Evolutionary conservation across 2,329 filamentous ascomycete species (phyloP).

Genomic region (Lachnellula cervina): DNA sequence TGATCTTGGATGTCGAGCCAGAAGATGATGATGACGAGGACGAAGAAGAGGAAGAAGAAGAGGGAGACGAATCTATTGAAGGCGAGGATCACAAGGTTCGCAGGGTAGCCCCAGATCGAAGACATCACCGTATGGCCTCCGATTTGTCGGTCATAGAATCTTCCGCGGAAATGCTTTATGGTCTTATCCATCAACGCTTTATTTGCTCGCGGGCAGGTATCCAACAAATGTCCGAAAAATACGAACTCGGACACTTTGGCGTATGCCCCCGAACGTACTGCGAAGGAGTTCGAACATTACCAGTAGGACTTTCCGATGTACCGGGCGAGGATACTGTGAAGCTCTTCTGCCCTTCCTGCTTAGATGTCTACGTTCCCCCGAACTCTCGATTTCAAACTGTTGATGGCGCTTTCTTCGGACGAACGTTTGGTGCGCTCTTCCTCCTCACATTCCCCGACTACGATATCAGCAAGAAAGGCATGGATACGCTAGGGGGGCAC

Average conservation of each 20-base stretch:
- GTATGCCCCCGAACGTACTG: constrained; percentile 93
- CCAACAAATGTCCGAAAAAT: constrained; percentile 99
- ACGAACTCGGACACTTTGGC: constrained; percentile 94
- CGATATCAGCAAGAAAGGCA: constrained; percentile 71
- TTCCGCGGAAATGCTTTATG: constrained; percentile 96
- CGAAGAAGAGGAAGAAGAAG: constrained; percentile 62
- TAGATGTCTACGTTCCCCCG: constrained; percentile 94
- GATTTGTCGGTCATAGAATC: constrained; percentile 95
- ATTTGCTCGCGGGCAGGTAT: constrained; percentile 95
- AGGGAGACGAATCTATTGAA: constrained; percentile 63
- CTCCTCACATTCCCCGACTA: constrained; percentile 98
- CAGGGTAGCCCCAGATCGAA: constrained; percentile 55
- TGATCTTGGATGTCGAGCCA: constrained; percentile 97
- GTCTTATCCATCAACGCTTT: constrained; percentile 95
- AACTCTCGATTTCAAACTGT: constrained; percentile 97
- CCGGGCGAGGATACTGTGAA: constrained; percentile 97
- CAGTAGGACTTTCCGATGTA: constrained; percentile 89
- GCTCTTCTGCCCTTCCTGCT: constrained; percentile 92
- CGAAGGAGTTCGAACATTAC: constrained; percentile 82
- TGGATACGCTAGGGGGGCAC: constrained; percentile 47
- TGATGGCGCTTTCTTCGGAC: constrained; percentile 96
- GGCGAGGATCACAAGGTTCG: constrained; percentile 49
- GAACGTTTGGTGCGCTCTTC: constrained; percentile 94
- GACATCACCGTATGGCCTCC: constrained; percentile 80
- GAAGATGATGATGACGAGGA: constrained; percentile 89